Base-by-base conservation (phyloP, 192 early-diverging fungal genomes). In the Umbelopsis isabellina region DNA sequence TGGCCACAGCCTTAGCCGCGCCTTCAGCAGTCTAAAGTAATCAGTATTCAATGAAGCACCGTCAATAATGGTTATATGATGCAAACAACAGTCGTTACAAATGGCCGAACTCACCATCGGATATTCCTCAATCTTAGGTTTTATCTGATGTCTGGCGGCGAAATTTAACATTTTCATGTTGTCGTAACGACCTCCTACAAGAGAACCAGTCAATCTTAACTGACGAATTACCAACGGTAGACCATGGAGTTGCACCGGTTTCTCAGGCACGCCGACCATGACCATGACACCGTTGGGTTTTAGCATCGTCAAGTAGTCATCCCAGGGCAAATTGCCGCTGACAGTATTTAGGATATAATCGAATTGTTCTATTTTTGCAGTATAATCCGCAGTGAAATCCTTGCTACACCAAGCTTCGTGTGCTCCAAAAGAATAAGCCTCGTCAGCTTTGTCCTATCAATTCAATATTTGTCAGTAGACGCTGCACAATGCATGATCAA, bases 121-220 rank as follows among this genome's bases (percentile, higher is more conserved):
- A 49, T 84, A 77, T 46, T 84, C 82, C 44, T 93, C 89, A 53
- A 94, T 87, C 65, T 79, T 78, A 1, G 91, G 85, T 64, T 78
- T 81, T 70, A 94, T 85, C 41, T 88, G 78, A 71, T 90, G 84
- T 73, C 89, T 71, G 27, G 84, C 83, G 2, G 90, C 89, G 72
- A 92, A 88, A 21, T 91, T 83, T 1, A 93, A 75, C 82, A 90
- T 92, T 68, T 87, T 79, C 33, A 77, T 75, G 47, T 91, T 75
- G 7, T 87, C 79, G 46, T 84, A 72, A 58, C 86, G 71, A 15
- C 87, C 80, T 52, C 87, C 91, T 21, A 92, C 86, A 65, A 90
- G 51, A n/a, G 87, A 89, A 0, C 91, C 92, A 16, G 75, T 79
- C 18, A 89, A 74, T 25, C 75, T 72, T 9, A 83, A 75, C 67